Evolutionary conservation across 2,329 filamentous ascomycete genomes (phyloP).

Genomic region (Pyrenophora graminea): DNA sequence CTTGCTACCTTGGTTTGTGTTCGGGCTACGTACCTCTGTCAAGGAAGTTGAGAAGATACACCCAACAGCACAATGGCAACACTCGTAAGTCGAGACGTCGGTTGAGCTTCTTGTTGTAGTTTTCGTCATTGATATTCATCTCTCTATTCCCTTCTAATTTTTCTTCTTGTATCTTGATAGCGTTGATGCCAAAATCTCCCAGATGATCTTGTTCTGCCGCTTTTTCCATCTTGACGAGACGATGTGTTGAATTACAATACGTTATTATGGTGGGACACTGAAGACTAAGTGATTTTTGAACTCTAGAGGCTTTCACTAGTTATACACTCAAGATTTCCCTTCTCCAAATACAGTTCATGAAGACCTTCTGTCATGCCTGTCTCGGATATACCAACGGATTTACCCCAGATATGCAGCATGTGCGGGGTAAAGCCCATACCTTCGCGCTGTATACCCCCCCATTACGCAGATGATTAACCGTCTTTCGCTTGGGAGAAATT

Average conservation of each 20-base stretch:
- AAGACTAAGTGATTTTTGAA: too few relatives aligned
- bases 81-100: conserved; percentile 3
- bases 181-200: not conserved
- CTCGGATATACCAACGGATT: conserved; percentile 4
- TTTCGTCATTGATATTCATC: conserved; percentile 1
- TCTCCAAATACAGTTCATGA: not conserved
- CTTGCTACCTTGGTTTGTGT: not conserved
- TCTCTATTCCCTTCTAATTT: not conserved
- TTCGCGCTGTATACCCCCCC: not conserved
- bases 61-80: conserved; percentile 5
- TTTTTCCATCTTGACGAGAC: not conserved
- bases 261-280: too few relatives aligned
- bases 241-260: too few relatives aligned
- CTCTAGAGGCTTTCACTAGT: too few relatives aligned
- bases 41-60: conserved; percentile 7
- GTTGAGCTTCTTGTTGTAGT: conserved; percentile 3
- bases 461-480: not conserved
- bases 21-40: not conserved
- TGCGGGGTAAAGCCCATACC: conserved; percentile 6
- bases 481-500: not conserved
- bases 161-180: not conserved
- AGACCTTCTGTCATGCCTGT: not conserved
- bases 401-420: conserved; percentile 2
- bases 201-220: not conserved
- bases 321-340: not conserved